A percentile compares a stretch with the other conserved stretches of the same genome.
Evolutionary conservation across 2,329 filamentous ascomycete genomes (phyloP).

Genomic region (Nemania diffusa): DNA sequence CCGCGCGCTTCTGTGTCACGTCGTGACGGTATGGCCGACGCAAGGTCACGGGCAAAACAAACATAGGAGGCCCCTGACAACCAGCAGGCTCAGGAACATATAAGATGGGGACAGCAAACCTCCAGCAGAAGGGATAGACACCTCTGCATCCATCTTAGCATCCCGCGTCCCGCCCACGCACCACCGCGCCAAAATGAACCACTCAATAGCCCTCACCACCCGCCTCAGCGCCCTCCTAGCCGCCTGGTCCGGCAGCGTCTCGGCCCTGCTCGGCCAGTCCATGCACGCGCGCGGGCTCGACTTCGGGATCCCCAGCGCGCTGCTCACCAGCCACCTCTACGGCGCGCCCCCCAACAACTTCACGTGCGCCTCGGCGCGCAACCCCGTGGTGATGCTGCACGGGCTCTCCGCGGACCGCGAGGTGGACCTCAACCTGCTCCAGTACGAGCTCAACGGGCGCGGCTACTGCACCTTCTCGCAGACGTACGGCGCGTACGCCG

Average conservation of each 20-base stretch:
- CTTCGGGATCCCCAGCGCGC: conserved; percentile 37
- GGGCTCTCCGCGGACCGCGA: conserved; percentile 43
- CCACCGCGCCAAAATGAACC: not conserved
- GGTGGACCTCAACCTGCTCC: conserved; percentile 44
- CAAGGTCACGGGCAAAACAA: not conserved
- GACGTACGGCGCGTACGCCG: conserved; percentile 54
- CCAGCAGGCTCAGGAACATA: not conserved
- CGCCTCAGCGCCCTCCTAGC: conserved; percentile 19
- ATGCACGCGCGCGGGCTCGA: conserved; percentile 14
- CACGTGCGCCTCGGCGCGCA: conserved; percentile 41
- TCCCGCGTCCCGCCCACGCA: not conserved
- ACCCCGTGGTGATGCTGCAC: conserved; percentile 62
- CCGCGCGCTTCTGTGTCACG: not conserved
- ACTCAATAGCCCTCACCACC: conserved; percentile 13
- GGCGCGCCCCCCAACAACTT: conserved; percentile 45
- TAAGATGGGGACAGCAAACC: not conserved
- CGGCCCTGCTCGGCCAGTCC: conserved; percentile 21
- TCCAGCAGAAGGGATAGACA: not conserved
- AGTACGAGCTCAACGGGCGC: conserved; percentile 44
- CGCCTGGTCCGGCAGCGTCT: conserved; percentile 10
- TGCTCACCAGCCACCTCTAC: conserved; percentile 37
- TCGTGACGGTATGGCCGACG: not conserved
- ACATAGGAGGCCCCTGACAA: not conserved
- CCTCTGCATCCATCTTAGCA: not conserved
- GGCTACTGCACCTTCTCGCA: conserved; percentile 56